A percentile compares a stretch with the other conserved stretches of the same genome.
phyloP scores from a whole-genome alignment of 176 grass and related monocot species.

The Bothriochloa decipiens region DNA sequence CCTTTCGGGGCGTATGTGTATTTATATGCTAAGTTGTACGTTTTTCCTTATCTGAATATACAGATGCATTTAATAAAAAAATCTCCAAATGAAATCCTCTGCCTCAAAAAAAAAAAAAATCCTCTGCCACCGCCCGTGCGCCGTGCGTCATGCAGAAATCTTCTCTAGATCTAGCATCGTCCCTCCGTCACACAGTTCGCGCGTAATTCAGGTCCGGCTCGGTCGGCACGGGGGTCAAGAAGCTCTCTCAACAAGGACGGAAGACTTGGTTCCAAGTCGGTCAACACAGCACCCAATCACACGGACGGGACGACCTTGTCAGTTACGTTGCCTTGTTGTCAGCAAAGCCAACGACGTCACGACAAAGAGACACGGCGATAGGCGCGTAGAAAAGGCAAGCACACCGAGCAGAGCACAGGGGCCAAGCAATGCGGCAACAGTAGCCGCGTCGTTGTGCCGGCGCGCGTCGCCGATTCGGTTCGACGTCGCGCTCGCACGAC shows the following conservation, averaged over 20 bases:
- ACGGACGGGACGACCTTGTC: neutral
- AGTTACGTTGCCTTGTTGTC: neutral
- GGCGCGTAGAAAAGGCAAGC: neutral
- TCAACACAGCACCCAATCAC: neutral
- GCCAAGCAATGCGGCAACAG: neutral
- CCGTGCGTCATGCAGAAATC: neutral
- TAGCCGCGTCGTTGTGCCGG: neutral
- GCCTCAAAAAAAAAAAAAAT: neutral
- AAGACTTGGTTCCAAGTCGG: neutral
- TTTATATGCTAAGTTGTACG: too few relatives aligned
- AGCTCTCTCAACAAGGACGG: neutral
- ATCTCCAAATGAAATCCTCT: too few relatives aligned
- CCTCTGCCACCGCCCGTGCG: neutral
- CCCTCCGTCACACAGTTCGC: neutral
- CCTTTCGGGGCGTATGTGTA: too few relatives aligned
- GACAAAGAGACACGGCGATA: neutral
- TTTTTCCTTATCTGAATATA: too few relatives aligned
- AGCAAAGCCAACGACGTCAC: neutral
- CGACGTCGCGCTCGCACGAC: neutral
- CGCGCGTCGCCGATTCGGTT: slow-evolving; percentile 28
- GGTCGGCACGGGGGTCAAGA: slow-evolving; percentile 42
- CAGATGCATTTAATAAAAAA: too few relatives aligned
- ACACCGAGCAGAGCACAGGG: neutral
- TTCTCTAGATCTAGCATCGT: neutral
- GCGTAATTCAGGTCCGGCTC: neutral